Evolutionary conservation across 2,329 filamentous ascomycete species (phyloP), one percentile per base, ranked within the genome.

Genomic region (Ophiostoma piceae): DNA sequence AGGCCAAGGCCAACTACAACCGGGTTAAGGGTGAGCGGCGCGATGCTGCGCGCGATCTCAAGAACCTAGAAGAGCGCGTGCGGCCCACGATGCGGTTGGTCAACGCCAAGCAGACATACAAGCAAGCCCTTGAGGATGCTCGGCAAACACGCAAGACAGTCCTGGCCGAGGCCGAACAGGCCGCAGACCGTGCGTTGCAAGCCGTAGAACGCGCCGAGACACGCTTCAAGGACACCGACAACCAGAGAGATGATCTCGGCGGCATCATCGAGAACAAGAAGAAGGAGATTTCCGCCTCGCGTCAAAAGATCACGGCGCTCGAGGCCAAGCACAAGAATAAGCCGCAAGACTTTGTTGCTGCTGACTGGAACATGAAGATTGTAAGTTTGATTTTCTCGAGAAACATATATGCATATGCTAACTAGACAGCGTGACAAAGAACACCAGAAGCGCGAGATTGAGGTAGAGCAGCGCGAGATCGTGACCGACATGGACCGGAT

Each of bases 61-160:
- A 82, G 57, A 80, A 83, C 7, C 81, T 97, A 2, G 82, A 92
- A 75, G 77, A 82, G 1, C 81, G 82, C 35, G 81, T 79, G 22
- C 88, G 87, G 8, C 95, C 95, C 5, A 87, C 89, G 0, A 78
- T 96, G 66, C 79, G 85, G 74, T 89, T 89, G 1, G 86, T 93
- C 64, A 87, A 88, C 69, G 80, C 81, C 3, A 97, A 96, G 77
- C 80, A 91, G 73, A 79, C 80, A 0, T 97, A 98, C 75, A 80
- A 81, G 7, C 76, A 80, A 3, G 79, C 84, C 67, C 81, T 95
- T 26, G 80, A 87, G 47, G 77, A 79, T 7, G 85, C 86, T 5
- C 82, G 89, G 0, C 79, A 80, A 1, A 81, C 82, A 41, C 87
- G 88, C 71, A 85, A 84, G 75, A 79, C 78, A 7, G 80, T 82